Evolutionary conservation across 371 early-diverging fungal genomes (phyloP).

Genomic region (Apophysomyces ossiformis): DNA sequence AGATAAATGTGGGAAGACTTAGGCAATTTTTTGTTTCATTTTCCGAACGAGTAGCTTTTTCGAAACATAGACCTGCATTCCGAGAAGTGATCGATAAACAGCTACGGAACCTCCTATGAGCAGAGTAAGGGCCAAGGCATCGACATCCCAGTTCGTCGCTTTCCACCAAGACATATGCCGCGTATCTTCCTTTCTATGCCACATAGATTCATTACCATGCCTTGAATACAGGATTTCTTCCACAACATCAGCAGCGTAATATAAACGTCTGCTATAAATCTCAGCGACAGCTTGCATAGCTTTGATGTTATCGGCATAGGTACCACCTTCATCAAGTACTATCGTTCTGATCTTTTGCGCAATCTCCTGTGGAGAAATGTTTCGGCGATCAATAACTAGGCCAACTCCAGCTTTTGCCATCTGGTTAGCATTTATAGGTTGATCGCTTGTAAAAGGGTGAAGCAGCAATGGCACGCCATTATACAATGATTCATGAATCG

Average conservation of each 20-base stretch:
- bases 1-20: background rate
- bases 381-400: background rate
- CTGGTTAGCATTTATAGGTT: slow-evolving; percentile 9
- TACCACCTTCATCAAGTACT: background rate
- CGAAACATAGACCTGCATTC: background rate
- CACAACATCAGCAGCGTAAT: background rate
- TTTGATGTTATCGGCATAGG: background rate
- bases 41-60: background rate
- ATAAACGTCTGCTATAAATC: background rate
- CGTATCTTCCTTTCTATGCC: background rate
- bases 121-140: background rate
- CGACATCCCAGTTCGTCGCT: slow-evolving; percentile 2
- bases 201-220: background rate
- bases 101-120: background rate
- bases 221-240: background rate
- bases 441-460: slow-evolving; percentile 21
- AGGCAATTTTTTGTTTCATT: background rate
- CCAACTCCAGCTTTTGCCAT: slow-evolving; percentile 7
- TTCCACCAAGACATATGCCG: slow-evolving; percentile 2
- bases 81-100: background rate
- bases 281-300: background rate
- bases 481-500: slow-evolving; percentile 17
- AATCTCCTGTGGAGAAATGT: background rate
- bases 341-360: background rate
- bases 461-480: slow-evolving; percentile 15